These are phyloP conservation scores for Erysimum cheiri DNA, from an alignment of 441 rosid genomes.

Conservation along the genomic window DNA sequence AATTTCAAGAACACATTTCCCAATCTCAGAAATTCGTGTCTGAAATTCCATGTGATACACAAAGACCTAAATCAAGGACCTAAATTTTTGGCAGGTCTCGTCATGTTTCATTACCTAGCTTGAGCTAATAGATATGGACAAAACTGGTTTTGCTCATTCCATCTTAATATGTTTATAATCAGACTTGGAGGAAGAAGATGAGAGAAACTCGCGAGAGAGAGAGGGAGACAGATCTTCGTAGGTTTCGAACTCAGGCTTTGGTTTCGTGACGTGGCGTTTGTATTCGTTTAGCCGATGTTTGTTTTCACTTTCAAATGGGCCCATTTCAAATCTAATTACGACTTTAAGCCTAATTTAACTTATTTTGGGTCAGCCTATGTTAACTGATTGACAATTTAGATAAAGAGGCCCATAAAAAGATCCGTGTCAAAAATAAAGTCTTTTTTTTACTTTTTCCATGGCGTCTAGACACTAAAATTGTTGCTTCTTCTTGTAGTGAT, in stretches of 20 bases:
- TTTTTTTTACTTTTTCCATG: too few species aligned
- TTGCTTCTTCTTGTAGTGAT: too few species aligned
- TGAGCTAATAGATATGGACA: neutral
- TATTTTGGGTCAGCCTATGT: conserved; percentile 5
- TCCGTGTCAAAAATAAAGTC: too few species aligned
- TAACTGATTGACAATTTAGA: neutral
- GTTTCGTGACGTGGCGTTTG: conserved; percentile 30
- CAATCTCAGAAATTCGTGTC: neutral
- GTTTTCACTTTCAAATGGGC: conserved; percentile 20
- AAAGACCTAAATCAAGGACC: conserved; percentile 1
- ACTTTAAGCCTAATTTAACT: neutral
- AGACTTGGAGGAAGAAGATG: conserved; percentile 28
- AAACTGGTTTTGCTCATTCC: conserved; percentile 16
- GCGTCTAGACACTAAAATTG: too few species aligned
- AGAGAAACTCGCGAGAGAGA: conserved; percentile 17
- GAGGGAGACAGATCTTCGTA: conserved; percentile 28
- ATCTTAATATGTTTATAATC: neutral
- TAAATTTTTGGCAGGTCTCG: neutral
- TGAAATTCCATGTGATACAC: neutral
- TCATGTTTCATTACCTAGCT: conserved; percentile 26
- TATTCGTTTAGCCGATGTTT: neutral
- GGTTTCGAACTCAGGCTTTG: conserved; percentile 19
- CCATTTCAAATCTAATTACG: neutral
- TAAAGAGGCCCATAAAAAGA: too few species aligned
- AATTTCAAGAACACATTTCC: neutral